Percentiles rank a stretch among this genome's conserved stretches.
These are phyloP conservation scores for Straminergon stramineum DNA, from an alignment of 225 moss, liverwort and hornwort genomes.

Conservation along the genomic window DNA sequence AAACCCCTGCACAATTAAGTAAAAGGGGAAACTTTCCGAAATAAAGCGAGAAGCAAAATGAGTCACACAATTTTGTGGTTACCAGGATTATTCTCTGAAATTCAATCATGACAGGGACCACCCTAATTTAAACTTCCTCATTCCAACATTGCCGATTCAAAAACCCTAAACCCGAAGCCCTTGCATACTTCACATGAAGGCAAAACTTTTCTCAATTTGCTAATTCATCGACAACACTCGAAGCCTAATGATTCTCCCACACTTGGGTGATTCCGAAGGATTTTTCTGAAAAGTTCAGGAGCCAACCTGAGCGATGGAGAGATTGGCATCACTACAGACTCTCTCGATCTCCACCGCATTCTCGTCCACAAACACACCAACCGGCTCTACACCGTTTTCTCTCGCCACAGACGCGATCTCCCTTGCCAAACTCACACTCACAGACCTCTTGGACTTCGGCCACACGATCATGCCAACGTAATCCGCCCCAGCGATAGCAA, in stretches of 20 bases:
- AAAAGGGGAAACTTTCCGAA: not conserved
- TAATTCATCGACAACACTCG: too few species aligned
- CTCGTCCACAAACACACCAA: slow-evolving; percentile 88
- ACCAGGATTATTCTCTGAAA: not conserved
- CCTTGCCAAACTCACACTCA: slow-evolving; percentile 37
- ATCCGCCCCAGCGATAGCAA: slow-evolving; percentile 51
- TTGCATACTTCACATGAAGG: too few species aligned
- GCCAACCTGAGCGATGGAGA: slow-evolving; percentile 56
- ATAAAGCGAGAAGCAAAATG: not conserved
- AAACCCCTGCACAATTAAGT: not conserved
- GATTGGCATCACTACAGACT: slow-evolving; percentile 33
- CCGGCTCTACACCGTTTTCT: slow-evolving; percentile 74
- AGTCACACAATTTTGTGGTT: not conserved
- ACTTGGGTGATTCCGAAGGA: not conserved
- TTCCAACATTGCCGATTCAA: too few species aligned
- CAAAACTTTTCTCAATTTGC: too few species aligned
- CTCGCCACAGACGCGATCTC: slow-evolving; percentile 71
- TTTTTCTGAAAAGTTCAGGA: not conserved
- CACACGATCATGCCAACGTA: slow-evolving; percentile 81
- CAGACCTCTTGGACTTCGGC: slow-evolving; percentile 73
- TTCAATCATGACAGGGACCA: too few species aligned
- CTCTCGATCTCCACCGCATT: slow-evolving; percentile 45
- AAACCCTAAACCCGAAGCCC: too few species aligned
- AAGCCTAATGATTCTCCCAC: not conserved
- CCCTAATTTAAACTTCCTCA: too few species aligned